Evolutionary conservation across 768 basidiomycete species (phyloP).

Genomic region (Daedaleopsis sinensis): DNA sequence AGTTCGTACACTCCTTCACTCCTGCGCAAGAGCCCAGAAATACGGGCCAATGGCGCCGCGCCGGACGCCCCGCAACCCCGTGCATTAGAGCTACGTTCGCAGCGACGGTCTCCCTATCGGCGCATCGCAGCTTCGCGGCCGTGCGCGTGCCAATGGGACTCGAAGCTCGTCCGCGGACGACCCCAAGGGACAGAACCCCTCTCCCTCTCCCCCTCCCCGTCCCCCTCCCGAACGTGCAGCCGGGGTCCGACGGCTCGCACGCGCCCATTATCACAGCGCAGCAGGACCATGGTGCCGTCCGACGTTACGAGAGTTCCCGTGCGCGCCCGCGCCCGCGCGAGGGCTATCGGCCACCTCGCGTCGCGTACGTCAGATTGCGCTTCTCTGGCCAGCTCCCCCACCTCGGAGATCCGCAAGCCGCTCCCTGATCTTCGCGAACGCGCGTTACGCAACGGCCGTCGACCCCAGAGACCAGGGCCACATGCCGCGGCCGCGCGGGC

Average conservation of each 20-base stretch:
- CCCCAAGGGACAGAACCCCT: background rate
- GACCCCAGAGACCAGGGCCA: too few species aligned
- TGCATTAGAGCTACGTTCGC: background rate
- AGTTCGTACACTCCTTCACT: background rate
- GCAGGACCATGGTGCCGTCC: background rate
- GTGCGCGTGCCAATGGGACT: background rate
- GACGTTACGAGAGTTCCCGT: background rate
- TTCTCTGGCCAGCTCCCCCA: background rate
- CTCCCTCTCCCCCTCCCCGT: too few species aligned
- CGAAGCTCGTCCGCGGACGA: background rate
- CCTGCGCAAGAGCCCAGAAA: background rate
- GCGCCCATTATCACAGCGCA: background rate
- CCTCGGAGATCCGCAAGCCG: background rate
- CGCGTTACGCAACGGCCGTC: background rate
- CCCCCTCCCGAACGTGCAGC: background rate
- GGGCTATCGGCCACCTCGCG: background rate
- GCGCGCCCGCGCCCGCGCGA: background rate
- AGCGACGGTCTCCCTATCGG: slow-evolving; percentile 2
- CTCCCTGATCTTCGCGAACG: background rate
- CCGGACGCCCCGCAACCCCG: background rate
- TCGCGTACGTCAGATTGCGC: background rate
- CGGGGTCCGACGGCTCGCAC: background rate
- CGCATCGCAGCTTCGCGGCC: slow-evolving; percentile 2
- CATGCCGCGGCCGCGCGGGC: background rate
- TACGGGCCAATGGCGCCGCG: background rate